phyloP scores from a whole-genome alignment of 179 eudicot genomes.

The Sideroxylon spinosum region DNA sequence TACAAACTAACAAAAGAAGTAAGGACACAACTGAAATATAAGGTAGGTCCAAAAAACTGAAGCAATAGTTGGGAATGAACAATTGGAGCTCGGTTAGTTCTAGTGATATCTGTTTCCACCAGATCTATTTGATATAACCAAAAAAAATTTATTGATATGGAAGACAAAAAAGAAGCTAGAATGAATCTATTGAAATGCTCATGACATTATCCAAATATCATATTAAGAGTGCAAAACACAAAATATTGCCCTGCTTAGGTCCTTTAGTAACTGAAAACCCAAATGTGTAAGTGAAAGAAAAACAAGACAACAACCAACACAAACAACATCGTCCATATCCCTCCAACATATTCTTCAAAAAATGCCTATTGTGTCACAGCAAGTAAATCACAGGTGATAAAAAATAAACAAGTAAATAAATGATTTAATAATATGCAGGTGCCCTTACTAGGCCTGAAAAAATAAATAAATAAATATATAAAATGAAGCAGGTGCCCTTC shows the following conservation, averaged over 20 bases:
- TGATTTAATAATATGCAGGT: neutral
- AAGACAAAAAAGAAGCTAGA: neutral
- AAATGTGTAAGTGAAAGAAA: neutral
- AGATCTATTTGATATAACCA: neutral
- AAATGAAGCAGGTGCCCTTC: no score
- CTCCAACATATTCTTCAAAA: neutral
- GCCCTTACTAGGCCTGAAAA: no score
- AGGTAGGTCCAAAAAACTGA: neutral
- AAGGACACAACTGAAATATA: neutral
- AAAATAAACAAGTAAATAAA: neutral
- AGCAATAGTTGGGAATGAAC: neutral
- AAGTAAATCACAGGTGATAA: neutral
- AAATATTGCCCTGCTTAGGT: neutral
- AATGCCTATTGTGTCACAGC: neutral
- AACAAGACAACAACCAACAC: neutral
- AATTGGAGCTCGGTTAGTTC: neutral
- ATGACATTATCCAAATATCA: neutral
- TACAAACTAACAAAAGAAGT: neutral
- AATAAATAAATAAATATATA: no score
- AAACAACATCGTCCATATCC: neutral
- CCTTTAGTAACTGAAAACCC: neutral
- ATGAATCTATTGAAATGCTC: neutral
- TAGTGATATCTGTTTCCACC: slow-evolving; percentile 10
- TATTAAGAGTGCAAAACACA: neutral
- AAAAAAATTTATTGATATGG: no score